Evolutionary conservation across 2,329 filamentous ascomycete species (phyloP), one percentile per base, ranked within the genome.

Genomic region (Aspergillus felis): DNA sequence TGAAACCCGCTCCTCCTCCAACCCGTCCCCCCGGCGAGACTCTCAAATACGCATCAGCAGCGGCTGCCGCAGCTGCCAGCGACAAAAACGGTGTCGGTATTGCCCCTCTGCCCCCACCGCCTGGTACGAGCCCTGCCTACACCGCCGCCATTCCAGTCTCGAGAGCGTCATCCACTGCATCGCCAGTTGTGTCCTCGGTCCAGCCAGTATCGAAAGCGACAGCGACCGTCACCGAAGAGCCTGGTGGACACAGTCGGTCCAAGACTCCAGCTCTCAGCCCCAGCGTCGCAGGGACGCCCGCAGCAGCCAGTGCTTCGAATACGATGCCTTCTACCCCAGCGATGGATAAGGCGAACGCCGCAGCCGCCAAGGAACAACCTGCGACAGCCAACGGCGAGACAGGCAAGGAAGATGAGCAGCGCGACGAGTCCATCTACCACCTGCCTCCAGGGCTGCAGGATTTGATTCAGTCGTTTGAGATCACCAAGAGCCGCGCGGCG

Each of bases 21-120:
- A 87, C 90, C 58, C 86, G 93, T 72, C 87, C 90, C 6, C 89
- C 91, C 3, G 92, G 92, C 50, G 93, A 97, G 73, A 91, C 90
- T 1, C 81, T 99, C 64, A 97, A 97, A 76, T 99, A 99, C 72
- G 94, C 94, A 48, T 97, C 94, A 41, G 94, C 94, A 0, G 94
- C 94, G 0, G 94, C 94, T 0, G 94, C 94, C 0, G 94, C 93
- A 0, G 93, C 94, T 1, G 91, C 92, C 49, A 92, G 86, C 73
- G 92, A 96, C 76, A 92, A 91, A 78, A 93, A 88, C 71, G 84
- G 84, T 54, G 88, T 97, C 29, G 94, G 94, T 27, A 97, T 99
- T 69, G 88, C 93, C 57, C 94, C 94, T 44, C 81, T 97, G 69
- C 94, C 94, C 55, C 93, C 94, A 61, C 94, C 94, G 67, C 92